Evolutionary conservation across 306 rosid species (phyloP), one percentile per base, ranked within the genome.

Genomic region (Trifolium subterraneum): DNA sequence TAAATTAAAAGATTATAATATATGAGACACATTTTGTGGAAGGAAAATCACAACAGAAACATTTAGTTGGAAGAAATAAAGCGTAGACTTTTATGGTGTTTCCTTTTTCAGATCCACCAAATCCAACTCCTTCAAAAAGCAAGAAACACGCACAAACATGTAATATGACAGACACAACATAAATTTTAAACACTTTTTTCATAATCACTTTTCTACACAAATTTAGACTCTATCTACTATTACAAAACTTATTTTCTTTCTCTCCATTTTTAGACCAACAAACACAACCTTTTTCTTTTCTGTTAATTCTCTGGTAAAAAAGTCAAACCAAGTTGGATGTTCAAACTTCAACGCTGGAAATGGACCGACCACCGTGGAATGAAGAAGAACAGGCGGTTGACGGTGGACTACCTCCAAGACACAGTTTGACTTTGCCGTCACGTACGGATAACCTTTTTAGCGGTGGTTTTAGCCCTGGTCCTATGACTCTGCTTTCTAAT

Each of bases 381-480:
- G 47, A 22, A 38, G 52, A 73, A 39, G 20, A 69, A 10, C 42
- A 61, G 64, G 10, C 39, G 0, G 56, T 5, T n/a, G 58, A 35
- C 61, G 78, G 79, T 0, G 73, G 39, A 7, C 61, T 41, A 22
- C 72, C 79, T 12, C 75, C 79, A 1, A 84, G 86, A 8, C 93
- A 89, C 6, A 79, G 80, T 42, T 84, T 92, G 76, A 80, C 50
- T 45, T 84, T 85, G 2, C 97, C 97, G 1, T 89, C 87, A 70
- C 87, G 90, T 7, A 84, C 85, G 80, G 97, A 92, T 42, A 48
- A 73, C 1, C 42, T 90, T 50, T 88, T 92, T 64, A 82, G 9
- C 78, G 82, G 84, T 18, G 83, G 88, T 20, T 87, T 88, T 66
- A 92, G 96, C 74, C 97, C 96, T 0, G 97, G 97, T 11, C 97